phyloP scores from a whole-genome alignment of 2,329 filamentous ascomycete species.

The Shiraia sp. region DNA sequence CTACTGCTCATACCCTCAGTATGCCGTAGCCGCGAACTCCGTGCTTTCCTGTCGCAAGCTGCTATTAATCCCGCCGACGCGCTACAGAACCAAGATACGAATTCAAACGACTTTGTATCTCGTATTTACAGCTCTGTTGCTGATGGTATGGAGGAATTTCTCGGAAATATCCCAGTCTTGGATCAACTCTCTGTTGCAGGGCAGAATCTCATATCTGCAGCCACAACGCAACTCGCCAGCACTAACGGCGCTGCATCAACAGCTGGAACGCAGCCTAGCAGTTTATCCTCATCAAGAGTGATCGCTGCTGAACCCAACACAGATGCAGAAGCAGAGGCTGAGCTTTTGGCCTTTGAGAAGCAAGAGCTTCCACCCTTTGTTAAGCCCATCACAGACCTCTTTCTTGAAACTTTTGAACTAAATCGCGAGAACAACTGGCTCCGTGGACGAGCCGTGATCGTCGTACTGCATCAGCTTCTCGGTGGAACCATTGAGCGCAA shows the following conservation, averaged over 20 bases:
- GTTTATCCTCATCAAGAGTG: conserved; percentile 20
- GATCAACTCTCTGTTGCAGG: conserved; percentile 92
- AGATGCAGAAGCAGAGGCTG: conserved; percentile 82
- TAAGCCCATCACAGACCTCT: conserved; percentile 97
- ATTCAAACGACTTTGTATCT: conserved; percentile 78
- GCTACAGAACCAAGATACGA: conserved; percentile 63
- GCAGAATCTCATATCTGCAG: conserved; percentile 84
- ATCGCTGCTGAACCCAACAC: conserved; percentile 55
- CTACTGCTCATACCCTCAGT: conserved; percentile 87
- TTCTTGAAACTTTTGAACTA: conserved; percentile 92
- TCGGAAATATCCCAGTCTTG: conserved; percentile 92
- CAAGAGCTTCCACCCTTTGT: conserved; percentile 88
- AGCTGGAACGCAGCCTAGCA: conserved; percentile 11
- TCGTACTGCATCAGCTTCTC: conserved; percentile 92
- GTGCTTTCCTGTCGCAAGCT: conserved; percentile 86
- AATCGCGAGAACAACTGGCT: conserved; percentile 98
- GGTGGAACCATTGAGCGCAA: conserved; percentile 96
- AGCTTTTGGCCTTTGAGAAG: conserved; percentile 87
- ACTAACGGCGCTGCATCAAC: conserved; percentile 25
- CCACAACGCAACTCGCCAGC: conserved; percentile 56
- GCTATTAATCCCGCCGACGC: conserved; percentile 72
- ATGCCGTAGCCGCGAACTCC: conserved; percentile 88
- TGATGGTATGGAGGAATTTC: conserved; percentile 96
- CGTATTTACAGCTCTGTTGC: conserved; percentile 95
- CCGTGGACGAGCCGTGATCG: conserved; percentile 89